phyloP scores from a whole-genome alignment of 257 asterid genomes.

The Nicotiana tabacum region DNA sequence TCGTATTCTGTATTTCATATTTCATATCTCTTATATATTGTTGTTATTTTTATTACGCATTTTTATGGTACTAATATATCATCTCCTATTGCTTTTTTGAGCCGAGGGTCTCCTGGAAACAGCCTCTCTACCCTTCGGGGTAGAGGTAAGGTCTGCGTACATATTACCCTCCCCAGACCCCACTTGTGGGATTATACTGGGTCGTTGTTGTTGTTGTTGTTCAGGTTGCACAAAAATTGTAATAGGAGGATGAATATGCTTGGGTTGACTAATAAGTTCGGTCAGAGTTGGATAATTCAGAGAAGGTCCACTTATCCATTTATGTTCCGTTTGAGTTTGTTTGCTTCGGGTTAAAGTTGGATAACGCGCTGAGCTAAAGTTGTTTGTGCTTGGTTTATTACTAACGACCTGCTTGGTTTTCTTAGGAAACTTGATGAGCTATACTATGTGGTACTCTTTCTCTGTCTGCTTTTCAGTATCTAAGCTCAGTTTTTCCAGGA shows the following conservation, averaged over 20 bases:
- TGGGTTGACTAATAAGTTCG: no score
- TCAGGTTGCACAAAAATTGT: neutral
- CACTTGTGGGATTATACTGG: no score
- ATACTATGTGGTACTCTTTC: neutral
- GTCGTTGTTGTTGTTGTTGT: no score
- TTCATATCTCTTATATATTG: no score
- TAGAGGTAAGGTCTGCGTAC: no score
- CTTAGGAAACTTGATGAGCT: neutral
- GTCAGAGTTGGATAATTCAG: neutral
- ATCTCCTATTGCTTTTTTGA: no score
- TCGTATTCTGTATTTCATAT: no score
- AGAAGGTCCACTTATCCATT: neutral
- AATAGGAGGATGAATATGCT: neutral
- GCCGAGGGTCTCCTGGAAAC: no score
- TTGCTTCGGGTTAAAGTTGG: neutral
- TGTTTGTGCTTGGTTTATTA: neutral
- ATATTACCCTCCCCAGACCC: no score
- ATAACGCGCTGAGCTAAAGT: neutral
- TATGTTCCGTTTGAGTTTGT: neutral
- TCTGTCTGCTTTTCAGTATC: neutral
- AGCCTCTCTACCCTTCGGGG: no score
- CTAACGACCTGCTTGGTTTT: neutral
- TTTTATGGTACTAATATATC: no score
- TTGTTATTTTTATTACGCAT: no score
- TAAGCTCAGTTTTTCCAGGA: neutral